Percentiles rank a stretch among this genome's conserved stretches.
Evolutionary conservation across 176 grass and related monocot species (phyloP).

Genomic region (Musa troglodytarum): DNA sequence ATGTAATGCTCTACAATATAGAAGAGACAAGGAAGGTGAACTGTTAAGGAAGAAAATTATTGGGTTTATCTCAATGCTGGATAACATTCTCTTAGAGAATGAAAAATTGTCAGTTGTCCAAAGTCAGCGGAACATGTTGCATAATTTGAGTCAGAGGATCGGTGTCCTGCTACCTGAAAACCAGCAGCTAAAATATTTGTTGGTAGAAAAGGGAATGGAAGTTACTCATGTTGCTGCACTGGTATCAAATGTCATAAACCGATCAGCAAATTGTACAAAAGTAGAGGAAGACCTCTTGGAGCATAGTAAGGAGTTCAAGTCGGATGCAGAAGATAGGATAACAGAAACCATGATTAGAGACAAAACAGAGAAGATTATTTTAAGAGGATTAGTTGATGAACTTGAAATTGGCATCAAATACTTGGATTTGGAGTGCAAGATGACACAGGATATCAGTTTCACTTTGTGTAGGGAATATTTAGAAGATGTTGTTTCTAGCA

Average conservation of each 20-base stretch:
- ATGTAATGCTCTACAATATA: slow-evolving; percentile 33
- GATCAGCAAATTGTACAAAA: slow-evolving; percentile 3
- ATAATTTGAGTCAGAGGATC: slow-evolving; percentile 28
- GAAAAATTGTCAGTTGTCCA: slow-evolving; percentile 22
- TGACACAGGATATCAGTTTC: slow-evolving; percentile 32
- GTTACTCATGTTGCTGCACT: slow-evolving; percentile 1
- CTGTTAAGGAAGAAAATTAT: slow-evolving; percentile 45
- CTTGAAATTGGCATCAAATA: slow-evolving; percentile 21
- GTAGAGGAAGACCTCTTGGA: slow-evolving; percentile 12
- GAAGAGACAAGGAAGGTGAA: slow-evolving; percentile 53
- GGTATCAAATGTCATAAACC: neutral
- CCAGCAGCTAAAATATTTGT: slow-evolving; percentile 17
- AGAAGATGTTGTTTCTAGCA: slow-evolving; percentile 27
- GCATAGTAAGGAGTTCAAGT: slow-evolving; percentile 22
- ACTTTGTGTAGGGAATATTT: slow-evolving; percentile 30
- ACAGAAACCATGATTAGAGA: slow-evolving; percentile 29
- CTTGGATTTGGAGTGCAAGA: slow-evolving; percentile 29
- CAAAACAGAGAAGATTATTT: slow-evolving; percentile 29
- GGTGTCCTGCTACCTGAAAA: slow-evolving; percentile 26
- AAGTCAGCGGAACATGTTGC: slow-evolving; percentile 24
- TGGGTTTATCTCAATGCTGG: slow-evolving; percentile 33
- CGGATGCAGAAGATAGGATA: slow-evolving; percentile 28
- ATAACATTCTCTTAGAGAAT: slow-evolving; percentile 42
- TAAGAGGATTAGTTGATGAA: slow-evolving; percentile 32
- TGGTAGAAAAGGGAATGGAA: slow-evolving; percentile 14